Conservation (phyloP, 2,329 filamentous ascomycete species). For the Amesomyces nigricolor region DNA sequence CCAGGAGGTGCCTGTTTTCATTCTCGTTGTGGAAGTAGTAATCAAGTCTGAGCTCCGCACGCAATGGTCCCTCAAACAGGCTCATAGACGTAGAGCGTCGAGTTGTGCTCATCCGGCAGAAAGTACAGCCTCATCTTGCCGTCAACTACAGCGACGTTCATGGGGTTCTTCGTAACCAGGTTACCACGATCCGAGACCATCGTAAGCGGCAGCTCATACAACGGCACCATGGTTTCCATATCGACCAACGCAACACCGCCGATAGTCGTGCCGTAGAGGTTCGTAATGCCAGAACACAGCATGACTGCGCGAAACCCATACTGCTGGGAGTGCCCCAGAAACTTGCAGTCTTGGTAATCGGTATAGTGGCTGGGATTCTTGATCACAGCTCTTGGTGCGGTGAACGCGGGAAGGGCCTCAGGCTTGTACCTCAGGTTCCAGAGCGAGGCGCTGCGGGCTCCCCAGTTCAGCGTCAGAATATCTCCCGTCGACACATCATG, state of each 20-base stretch:
- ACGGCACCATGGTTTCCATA: constrained; percentile 38
- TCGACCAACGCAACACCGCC: constrained; percentile 46
- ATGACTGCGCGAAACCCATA: constrained; percentile 38
- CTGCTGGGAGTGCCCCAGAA: constrained; percentile 36
- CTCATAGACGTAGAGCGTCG: constrained; percentile 44
- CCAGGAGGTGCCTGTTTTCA: too few species aligned
- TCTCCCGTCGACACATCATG: constrained; percentile 34
- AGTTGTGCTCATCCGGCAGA: constrained; percentile 42
- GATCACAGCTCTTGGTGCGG: constrained; percentile 22
- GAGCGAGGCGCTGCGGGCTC: constrained; percentile 36
- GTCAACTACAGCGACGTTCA: constrained; percentile 41
- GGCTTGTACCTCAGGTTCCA: constrained; percentile 31
- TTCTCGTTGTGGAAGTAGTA: too few species aligned
- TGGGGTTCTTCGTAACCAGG: constrained; percentile 43
- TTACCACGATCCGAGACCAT: constrained; percentile 36
- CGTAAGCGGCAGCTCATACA: constrained; percentile 42
- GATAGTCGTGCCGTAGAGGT: constrained; percentile 31
- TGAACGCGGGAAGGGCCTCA: constrained; percentile 22
- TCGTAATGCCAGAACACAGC: constrained; percentile 43
- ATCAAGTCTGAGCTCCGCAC: too few species aligned
- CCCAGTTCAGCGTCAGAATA: constrained; percentile 43
- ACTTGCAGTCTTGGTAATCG: constrained; percentile 50
- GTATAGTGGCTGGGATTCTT: constrained; percentile 40
- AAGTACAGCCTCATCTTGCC: constrained; percentile 43
- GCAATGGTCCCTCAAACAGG: not conserved